Percentiles rank a stretch among this genome's conserved stretches.
phyloP scores from a whole-genome alignment of 2,329 filamentous ascomycete species.

The Neopestalotiopsis rosae region DNA sequence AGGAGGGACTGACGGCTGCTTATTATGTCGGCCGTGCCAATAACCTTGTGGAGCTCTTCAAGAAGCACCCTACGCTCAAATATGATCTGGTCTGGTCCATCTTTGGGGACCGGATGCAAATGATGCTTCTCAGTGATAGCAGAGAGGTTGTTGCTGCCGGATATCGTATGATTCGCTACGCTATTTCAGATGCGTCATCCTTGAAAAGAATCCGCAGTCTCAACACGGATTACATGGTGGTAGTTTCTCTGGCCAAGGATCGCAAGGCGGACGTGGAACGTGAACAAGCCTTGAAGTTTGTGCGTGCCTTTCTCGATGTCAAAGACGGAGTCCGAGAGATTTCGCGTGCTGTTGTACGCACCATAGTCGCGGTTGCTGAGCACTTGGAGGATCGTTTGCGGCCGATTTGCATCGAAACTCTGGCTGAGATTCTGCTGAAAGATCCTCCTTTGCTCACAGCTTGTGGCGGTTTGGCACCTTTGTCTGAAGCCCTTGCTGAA shows the following conservation, averaged over 20 bases:
- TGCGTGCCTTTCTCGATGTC: slow-evolving; percentile 92
- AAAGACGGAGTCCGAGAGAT: slow-evolving; percentile 91
- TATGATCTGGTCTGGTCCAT: slow-evolving; percentile 97
- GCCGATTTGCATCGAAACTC: slow-evolving; percentile 89
- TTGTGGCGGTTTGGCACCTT: slow-evolving; percentile 80
- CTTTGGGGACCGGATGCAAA: slow-evolving; percentile 91
- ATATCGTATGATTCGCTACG: slow-evolving; percentile 91
- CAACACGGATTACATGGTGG: slow-evolving; percentile 91
- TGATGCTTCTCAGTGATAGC: slow-evolving; percentile 94
- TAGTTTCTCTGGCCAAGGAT: slow-evolving; percentile 92
- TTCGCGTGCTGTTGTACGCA: slow-evolving; percentile 84
- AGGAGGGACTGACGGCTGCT: slow-evolving; percentile 85
- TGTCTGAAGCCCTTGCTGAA: slow-evolving; percentile 92
- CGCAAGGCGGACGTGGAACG: slow-evolving; percentile 96
- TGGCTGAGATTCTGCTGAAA: slow-evolving; percentile 88
- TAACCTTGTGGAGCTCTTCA: slow-evolving; percentile 94
- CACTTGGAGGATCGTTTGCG: slow-evolving; percentile 84
- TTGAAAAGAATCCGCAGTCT: slow-evolving; percentile 85
- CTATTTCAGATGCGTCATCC: slow-evolving; percentile 89
- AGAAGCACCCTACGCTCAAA: slow-evolving; percentile 88
- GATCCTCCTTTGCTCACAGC: slow-evolving; percentile 82
- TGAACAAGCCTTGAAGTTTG: slow-evolving; percentile 95
- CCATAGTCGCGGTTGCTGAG: slow-evolving; percentile 89
- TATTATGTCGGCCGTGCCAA: slow-evolving; percentile 96
- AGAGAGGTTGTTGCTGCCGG: slow-evolving; percentile 94